Base-by-base conservation (phyloP, 1,284 basidiomycete genomes). In the Melampsora abietis-canadensis region DNA sequence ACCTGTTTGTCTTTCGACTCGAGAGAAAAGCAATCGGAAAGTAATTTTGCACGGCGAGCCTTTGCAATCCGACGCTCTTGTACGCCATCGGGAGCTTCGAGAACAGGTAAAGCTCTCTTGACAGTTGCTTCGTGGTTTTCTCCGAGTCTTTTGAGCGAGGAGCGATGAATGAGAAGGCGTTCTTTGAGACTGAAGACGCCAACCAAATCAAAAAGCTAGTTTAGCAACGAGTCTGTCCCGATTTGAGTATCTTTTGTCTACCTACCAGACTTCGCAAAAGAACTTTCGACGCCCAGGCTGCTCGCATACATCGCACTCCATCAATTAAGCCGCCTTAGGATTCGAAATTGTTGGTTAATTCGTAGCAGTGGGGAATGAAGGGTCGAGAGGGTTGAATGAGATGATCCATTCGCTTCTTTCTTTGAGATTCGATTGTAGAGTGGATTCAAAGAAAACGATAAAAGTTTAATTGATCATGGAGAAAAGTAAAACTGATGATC, bases 231-330 rank as follows among this genome's bases (percentile, higher is more conserved):
- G 12, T 10, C 37, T 40, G 12, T 40, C 10, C 1, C 10, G 37
- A 40, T 40, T 40, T 40, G 10, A 7, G 37, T 1, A 40, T 40
- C 37, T 40, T 6, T 40, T 40, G 37, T 40, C 37, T 40, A 21
- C 68, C 27, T 64, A 63, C 68, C 68, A 70, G 30, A 30, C 61
- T 64, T 70, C 68, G 51, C 68, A 70, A 34, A 63, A 70, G 61
- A 70, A 70, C 44, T 63, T 70, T 44, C 51, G 62, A 61, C 68
- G 68, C 34, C 68, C 68, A 5, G 46, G 37, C 21, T 27, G 48
- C 19, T 62, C 60, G 34, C 68, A 70, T 34, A 70, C 57, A 31
- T 70, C 68, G 34, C 68, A 70, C 47, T 70, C 68, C 68, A 70
- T 70, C 15, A 31, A 47, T n/a, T 30, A 17, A 24, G 19, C 19